Base-by-base conservation (phyloP, 176 grass and related monocot species). In the Bonia amplexicaulis region DNA sequence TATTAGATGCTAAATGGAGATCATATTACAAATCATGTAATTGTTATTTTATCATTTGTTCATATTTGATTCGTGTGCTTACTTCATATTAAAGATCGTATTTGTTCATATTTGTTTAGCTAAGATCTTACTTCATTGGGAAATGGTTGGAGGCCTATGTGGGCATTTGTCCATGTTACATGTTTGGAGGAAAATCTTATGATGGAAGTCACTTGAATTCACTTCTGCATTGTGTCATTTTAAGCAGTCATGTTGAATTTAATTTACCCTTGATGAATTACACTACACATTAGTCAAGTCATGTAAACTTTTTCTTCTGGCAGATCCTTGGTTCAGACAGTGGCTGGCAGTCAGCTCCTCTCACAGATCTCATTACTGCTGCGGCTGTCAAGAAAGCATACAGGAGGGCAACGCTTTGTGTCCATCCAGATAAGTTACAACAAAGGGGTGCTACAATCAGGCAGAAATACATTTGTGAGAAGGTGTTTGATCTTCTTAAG, bases 401-500 rank as follows among this genome's bases (percentile, higher is more conserved):
- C 71, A 92, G 97, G 83, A 99, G 85, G 81, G 93, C 97, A 85
- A 99, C 97, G 16, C 93, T 99, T 67, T 99, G 90, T 82, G 93
- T 99, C 76, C 97, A 99, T 91, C 93, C 97, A 23, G 97, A 99
- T 87, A 99, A 99, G 84, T 68, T 99, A 49, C 97, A 99, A 83
- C 97, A 99, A 78, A 89, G 92, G 27, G 93, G 97, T 80, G 93
- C 93, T 78, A 96, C 87, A 58, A 92, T 99, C 54, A 94, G 93
- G 71, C 97, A 94, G 68, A 99, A 96, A 78, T 99, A 99, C 79
- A 91, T 99, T 61, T 96, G 97, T 44, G 97, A 99, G 90, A 99
- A 99, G 83, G 97, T 99, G 52, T 99, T 94, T 79, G 97, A 99
- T 91, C 97, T 96, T 79, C 97, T 99, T 75, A 99, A 99, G 97